Evolutionary conservation across 352 stramenopile genomes (phyloP).

Genomic region (Phytophthora tubulina): DNA sequence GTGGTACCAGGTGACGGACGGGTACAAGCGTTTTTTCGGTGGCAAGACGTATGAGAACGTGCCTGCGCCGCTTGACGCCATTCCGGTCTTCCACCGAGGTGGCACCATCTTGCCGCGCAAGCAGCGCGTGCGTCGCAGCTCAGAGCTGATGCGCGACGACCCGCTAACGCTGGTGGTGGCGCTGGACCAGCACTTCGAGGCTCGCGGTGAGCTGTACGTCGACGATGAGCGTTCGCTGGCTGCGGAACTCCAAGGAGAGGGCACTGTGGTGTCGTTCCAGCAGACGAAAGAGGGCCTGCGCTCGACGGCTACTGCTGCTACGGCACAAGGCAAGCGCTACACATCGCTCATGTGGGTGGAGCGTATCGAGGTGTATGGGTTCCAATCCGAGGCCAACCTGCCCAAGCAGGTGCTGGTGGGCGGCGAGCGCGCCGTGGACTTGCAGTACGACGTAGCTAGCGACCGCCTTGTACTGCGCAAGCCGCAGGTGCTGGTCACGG

Average conservation of each 20-base stretch:
- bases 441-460: slow-evolving; percentile 69
- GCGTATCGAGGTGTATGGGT: slow-evolving; percentile 86
- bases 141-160: slow-evolving; percentile 96
- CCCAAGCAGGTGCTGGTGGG: slow-evolving; percentile 58
- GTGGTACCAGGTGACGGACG: slow-evolving; percentile 94
- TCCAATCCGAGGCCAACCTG: slow-evolving; percentile 48
- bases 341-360: slow-evolving; percentile 76
- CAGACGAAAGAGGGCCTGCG: slow-evolving; percentile 53
- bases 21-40: slow-evolving; percentile 64
- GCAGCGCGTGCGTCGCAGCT: slow-evolving; percentile 95
- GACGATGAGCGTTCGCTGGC: slow-evolving; percentile 96
- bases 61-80: slow-evolving; percentile 92
- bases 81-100: slow-evolving; percentile 97
- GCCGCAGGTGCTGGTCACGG: slow-evolving; percentile 72
- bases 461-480: slow-evolving; percentile 90
- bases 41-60: slow-evolving; percentile 74
- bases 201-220: slow-evolving; percentile 94
- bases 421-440: slow-evolving; percentile 56
- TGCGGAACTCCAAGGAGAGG: slow-evolving; percentile 58
- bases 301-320: slow-evolving; percentile 34
- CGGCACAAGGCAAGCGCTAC: slow-evolving; percentile 51
- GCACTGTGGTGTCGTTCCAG: slow-evolving; percentile 58
- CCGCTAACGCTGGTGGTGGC: slow-evolving; percentile 97
- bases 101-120: slow-evolving; percentile 96
- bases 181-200: slow-evolving; percentile 85